Conservation (phyloP, 805 yeast genomes). For the Kodamaea sagamina region DNA sequence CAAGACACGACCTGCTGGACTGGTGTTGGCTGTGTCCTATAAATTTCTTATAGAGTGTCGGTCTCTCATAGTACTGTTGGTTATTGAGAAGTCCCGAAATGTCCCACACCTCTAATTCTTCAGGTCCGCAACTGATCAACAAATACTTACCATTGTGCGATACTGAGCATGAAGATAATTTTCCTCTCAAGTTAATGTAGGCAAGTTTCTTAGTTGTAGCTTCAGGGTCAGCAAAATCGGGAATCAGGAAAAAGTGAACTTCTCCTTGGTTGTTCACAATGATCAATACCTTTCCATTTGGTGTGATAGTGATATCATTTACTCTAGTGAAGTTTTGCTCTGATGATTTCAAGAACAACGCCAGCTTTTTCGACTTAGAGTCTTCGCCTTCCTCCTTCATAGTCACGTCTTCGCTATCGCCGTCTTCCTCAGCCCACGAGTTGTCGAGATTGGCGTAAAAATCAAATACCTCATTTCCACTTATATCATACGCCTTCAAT, state of each 20-base stretch:
- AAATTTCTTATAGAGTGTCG: conserved; percentile 60
- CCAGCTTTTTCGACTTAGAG: conserved; percentile 7
- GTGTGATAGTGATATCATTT: conserved; percentile 67
- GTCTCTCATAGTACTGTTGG: conserved; percentile 24
- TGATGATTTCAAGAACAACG: conserved; percentile 13
- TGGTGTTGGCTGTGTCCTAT: conserved; percentile 73
- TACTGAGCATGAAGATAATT: conserved; percentile 64
- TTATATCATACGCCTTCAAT: conserved; percentile 39
- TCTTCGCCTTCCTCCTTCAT: conserved; percentile 14
- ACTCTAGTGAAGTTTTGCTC: conserved; percentile 48
- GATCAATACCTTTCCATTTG: conserved; percentile 61
- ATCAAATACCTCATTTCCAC: conserved; percentile 45
- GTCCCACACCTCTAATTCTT: conserved; percentile 83
- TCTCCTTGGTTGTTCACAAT: conserved; percentile 65
- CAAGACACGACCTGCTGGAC: conserved; percentile 74
- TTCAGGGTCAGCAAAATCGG: conserved; percentile 32
- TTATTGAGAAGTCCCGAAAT: conserved; percentile 35
- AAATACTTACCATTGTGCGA: conserved; percentile 55
- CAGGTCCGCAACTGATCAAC: conserved; percentile 67
- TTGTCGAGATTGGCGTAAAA: conserved; percentile 40
- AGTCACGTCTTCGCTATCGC: conserved; percentile 1
- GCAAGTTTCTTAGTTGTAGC: conserved; percentile 41
- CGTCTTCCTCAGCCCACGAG: conserved; percentile 1
- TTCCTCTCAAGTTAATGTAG: conserved; percentile 53
- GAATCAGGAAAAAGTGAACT: conserved; percentile 61